phyloP scores from a whole-genome alignment of 2,329 filamentous ascomycete species.

The Nakataea oryzae region DNA sequence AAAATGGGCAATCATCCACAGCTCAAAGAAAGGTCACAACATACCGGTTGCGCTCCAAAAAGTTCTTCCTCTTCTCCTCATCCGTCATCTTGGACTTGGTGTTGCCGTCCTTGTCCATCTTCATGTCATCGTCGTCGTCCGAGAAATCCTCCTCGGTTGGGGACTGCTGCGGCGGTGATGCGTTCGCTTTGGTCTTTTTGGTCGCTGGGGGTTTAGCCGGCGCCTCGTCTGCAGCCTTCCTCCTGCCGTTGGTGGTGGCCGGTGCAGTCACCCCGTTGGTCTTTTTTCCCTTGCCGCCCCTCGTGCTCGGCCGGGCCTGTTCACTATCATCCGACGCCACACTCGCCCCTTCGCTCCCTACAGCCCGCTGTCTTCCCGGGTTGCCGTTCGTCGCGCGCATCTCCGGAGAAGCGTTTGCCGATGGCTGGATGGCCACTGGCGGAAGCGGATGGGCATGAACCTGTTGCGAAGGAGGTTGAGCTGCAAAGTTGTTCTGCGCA shows the following conservation, averaged over 20 bases:
- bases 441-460: constrained; percentile 37
- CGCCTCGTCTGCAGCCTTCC: constrained; percentile 61
- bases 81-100: constrained; percentile 82
- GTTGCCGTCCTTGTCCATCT: constrained; percentile 46
- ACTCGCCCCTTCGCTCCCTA: constrained; percentile 30
- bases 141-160: constrained; percentile 5
- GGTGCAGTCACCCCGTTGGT: constrained; percentile 28
- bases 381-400: constrained; percentile 17
- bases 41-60: constrained; percentile 88
- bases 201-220: constrained; percentile 47
- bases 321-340: constrained; percentile 66
- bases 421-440: constrained; percentile 18
- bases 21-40: not conserved
- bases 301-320: constrained; percentile 52
- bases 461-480: constrained; percentile 27
- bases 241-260: constrained; percentile 50
- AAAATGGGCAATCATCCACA: not conserved
- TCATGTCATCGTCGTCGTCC: constrained; percentile 42
- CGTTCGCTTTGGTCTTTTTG: constrained; percentile 62
- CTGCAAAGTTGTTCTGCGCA: constrained; percentile 35
- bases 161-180: constrained; percentile 4
- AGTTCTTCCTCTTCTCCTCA: constrained; percentile 97
- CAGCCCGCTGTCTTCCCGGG: not conserved
- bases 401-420: constrained; percentile 36
- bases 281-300: constrained; percentile 58